Evolutionary conservation across 176 grass and related monocot genomes (phyloP).

Genomic region (Oryza punctata): DNA sequence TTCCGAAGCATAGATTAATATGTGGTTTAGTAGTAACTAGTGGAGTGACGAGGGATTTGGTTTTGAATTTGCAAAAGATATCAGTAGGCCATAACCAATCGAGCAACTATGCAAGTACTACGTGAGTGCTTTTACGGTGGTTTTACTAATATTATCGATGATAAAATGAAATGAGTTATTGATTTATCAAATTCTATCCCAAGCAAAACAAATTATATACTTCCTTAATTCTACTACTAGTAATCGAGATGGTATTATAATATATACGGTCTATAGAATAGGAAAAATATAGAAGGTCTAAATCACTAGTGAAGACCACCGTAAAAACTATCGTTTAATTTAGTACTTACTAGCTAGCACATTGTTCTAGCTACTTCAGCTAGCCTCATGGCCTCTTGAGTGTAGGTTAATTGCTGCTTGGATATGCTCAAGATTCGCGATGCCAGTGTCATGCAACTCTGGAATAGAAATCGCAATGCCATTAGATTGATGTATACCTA

Average conservation of each 20-base stretch:
- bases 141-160: too few relatives aligned
- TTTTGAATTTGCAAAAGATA: conserved; percentile 42
- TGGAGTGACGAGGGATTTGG: too few relatives aligned
- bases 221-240: too few relatives aligned
- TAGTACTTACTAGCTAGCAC: not conserved
- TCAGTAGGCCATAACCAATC: not conserved
- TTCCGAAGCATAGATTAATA: conserved; percentile 34
- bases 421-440: conserved; percentile 34
- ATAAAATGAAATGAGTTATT: too few relatives aligned
- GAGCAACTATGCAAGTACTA: not conserved
- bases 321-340: not conserved
- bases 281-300: not conserved
- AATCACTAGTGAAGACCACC: not conserved
- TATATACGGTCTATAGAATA: not conserved
- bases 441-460: not conserved
- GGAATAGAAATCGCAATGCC: not conserved
- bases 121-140: not conserved
- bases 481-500: conserved; percentile 29
- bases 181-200: too few relatives aligned
- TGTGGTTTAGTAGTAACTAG: not conserved
- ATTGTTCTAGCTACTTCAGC: not conserved
- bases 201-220: not conserved
- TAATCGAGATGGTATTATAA: too few relatives aligned
- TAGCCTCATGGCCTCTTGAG: conserved; percentile 38
- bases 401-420: not conserved